phyloP scores from a whole-genome alignment of 345 rosid genomes.

The Eucalyptus caleyi region DNA sequence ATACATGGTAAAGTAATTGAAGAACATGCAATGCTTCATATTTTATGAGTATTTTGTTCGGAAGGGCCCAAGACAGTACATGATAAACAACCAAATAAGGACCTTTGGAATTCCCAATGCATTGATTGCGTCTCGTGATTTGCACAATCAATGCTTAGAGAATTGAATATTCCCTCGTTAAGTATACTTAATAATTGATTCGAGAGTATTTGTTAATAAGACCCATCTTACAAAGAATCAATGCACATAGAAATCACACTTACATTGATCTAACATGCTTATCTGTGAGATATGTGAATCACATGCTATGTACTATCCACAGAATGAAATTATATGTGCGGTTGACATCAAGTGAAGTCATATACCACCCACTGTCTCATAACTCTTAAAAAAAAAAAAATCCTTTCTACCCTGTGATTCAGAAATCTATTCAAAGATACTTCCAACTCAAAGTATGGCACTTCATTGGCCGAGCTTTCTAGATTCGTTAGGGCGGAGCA shows the following conservation, averaged over 20 bases:
- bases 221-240: neutral
- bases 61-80: too few species aligned
- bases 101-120: neutral
- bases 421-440: neutral
- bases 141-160: neutral
- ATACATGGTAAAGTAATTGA: neutral
- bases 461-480: neutral
- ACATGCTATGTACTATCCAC: neutral
- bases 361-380: neutral
- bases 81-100: neutral
- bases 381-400: neutral
- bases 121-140: neutral
- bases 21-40: neutral
- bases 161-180: neutral
- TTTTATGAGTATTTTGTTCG: neutral
- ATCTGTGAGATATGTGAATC: neutral
- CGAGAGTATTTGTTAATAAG: neutral
- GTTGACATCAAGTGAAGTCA: neutral
- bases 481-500: neutral
- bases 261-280: neutral
- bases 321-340: rapidly evolving
- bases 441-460: neutral
- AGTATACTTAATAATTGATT: neutral
- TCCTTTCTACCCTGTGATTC: neutral
- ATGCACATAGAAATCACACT: neutral